Base-by-base conservation (phyloP, 768 basidiomycete species). In the Suillus occidentalis region DNA sequence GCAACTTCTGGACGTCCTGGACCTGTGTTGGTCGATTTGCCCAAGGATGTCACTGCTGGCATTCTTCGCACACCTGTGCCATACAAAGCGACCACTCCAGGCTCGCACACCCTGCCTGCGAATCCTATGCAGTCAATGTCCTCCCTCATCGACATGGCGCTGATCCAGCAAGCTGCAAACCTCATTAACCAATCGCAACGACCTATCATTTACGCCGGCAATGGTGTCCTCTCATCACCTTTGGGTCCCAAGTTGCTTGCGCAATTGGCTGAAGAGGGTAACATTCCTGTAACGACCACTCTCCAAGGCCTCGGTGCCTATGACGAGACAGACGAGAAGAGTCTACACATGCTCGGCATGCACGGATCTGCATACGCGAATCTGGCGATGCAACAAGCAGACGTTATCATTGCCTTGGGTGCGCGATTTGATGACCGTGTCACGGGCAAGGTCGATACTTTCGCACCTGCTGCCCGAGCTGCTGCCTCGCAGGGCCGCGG, bases 311-410 rank as follows among this genome's bases (percentile, higher is more conserved):
- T 99, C 53, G 97, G 97, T 66, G 90, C 92, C 3, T 99, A 92
- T 73, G 95, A 99, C 78, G 97, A 99, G 83, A 86, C 84, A 61
- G 85, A 94, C 77, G 87, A 89, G 42, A 87, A 84, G 77, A 90
- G 90, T 68, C 79, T 99, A 73, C 95, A 98, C 77, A 99, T 99
- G 97, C 87, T 99, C 63, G 97, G 97, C 64, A 98, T 99, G 97
- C 97, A 99, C 81, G 97, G 97, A 6, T 89, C 88, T 36, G 95
- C 96, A 6, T 98, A 98, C 72, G 97, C 97, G 71, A 99, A 99
- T 80, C 80, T 97, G 50, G 97, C 97, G 4, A 99, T 99, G 87
- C 97, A 99, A 79, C 82, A 92, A 59, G 97, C 97, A 49, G 97
- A 99, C 74, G 89, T 99, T 63, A 94, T 99, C 81, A 96, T 99